Conservation (phyloP, 2,329 filamentous ascomycete species). For the Verticillium klebahnii region DNA sequence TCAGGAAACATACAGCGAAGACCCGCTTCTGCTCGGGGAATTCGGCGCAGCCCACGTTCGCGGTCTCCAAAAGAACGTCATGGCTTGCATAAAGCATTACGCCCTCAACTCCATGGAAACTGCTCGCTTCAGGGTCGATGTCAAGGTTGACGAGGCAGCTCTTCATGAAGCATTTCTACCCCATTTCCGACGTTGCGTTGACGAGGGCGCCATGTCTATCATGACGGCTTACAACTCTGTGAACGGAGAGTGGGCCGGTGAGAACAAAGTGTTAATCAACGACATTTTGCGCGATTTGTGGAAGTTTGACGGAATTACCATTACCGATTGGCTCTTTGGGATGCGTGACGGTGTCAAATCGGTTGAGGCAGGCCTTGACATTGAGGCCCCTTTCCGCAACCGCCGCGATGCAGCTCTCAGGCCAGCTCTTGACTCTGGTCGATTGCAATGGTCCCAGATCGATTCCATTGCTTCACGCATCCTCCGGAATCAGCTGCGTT, state of each 20-base stretch:
- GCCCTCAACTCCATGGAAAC: constrained; percentile 19
- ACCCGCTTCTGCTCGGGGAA: constrained; percentile 15
- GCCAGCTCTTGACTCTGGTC: constrained; percentile 1
- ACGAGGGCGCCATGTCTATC: constrained; percentile 11
- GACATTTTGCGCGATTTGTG: constrained; percentile 12
- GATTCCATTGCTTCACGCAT: constrained; percentile 6
- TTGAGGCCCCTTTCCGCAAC: constrained; percentile 16
- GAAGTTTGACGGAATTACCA: constrained; percentile 12
- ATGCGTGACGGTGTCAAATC: constrained; percentile 10
- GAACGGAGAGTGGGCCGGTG: constrained; percentile 13
- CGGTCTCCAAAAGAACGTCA: constrained; percentile 15
- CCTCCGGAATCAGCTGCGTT: constrained; percentile 5
- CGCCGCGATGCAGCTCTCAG: constrained; percentile 2
- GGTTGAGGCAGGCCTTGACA: constrained; percentile 14
- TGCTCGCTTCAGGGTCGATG: constrained; percentile 15
- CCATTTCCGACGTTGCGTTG: constrained; percentile 13
- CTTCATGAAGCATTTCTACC: constrained; percentile 16
- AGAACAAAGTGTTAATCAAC: constrained; percentile 11
- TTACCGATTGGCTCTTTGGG: constrained; percentile 15
- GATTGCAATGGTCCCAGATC: constrained; percentile 2
- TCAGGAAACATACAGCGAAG: constrained; percentile 18
- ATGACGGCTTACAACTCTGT: constrained; percentile 18
- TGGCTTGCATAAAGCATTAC: constrained; percentile 18
- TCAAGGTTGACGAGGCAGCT: constrained; percentile 10
- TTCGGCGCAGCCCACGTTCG: constrained; percentile 11